These are phyloP conservation scores for Pestalotiopsis fici DNA, from an alignment of 2,329 filamentous ascomycete species.

Conservation along the genomic window DNA sequence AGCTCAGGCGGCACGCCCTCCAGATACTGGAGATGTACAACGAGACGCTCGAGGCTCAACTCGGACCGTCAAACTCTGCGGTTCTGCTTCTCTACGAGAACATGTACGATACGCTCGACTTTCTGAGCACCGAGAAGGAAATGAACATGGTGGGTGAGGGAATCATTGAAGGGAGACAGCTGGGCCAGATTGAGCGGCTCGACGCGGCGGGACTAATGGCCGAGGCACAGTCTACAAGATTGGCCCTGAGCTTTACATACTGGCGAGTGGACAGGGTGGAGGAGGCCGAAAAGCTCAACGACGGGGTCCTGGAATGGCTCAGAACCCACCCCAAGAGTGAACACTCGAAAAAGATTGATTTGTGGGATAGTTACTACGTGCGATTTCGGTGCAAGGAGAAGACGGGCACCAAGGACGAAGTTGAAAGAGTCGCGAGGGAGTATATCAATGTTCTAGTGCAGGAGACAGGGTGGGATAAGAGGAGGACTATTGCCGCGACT, in stretches of 20 bases:
- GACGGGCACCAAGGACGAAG: slow-evolving; percentile 1
- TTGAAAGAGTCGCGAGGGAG: background rate
- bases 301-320: background rate
- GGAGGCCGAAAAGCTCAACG: slow-evolving; percentile 3
- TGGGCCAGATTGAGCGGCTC: background rate
- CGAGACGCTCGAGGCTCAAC: background rate
- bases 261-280: background rate
- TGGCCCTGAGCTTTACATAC: background rate
- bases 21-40: slow-evolving; percentile 5
- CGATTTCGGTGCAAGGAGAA: slow-evolving; percentile 2
- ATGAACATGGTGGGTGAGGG: background rate
- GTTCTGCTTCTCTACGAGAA: slow-evolving; percentile 3
- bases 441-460: background rate
- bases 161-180: background rate
- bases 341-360: background rate
- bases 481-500: background rate
- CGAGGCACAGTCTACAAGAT: slow-evolving; percentile 1
- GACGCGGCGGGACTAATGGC: background rate
- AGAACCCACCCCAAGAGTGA: background rate
- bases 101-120: slow-evolving; percentile 3
- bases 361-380: background rate
- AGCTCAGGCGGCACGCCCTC: background rate
- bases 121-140: background rate
- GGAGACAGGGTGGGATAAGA: background rate
- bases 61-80: background rate